Base-by-base conservation (phyloP, 2,329 filamentous ascomycete genomes). In the Pyricularia sp. region DNA sequence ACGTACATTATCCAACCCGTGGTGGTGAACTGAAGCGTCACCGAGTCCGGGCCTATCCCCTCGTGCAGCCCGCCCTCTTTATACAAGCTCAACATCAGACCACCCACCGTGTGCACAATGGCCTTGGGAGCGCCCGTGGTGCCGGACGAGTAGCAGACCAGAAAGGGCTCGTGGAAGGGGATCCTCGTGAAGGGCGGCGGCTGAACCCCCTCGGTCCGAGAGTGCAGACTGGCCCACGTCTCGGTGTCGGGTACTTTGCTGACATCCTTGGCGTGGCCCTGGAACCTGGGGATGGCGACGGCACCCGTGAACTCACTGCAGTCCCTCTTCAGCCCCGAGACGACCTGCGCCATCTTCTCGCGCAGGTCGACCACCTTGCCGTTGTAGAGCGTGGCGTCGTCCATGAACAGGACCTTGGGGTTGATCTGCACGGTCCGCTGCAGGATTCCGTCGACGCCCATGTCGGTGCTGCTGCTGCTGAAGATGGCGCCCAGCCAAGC, bases 1-100 rank as follows among this genome's bases (percentile, higher is more conserved):
- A 92, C 77, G 72, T 93, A 94, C 91, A 96, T 96, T 75, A 96
- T 94, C 91, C 91, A 96, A 0, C 89, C 88, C 0, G 88, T 91
- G 0, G 86, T 88, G 0, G 86, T 85, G 71, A 82, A 85, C 72
- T 85, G 82, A 65, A 85, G 69, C 0, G 74, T 71, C 1, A 84
- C 77, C 59, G 75, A 76, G n/a, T 75, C 71, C 0, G 76, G 69
- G 0, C 68, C 71, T 4, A 75, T 65, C 31, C 77, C 75, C 62
- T 81, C 78, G 70, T 85, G 82, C 30, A 85, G 73, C 2, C 72
- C 74, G 1, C 77, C 78, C 72, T 96, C 91, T 71, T 93, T 84
- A 67, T 69, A 71, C 16, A 71, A 70, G 67, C 74, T 81, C 28
- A 91, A 67, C 33, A 90, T 73, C 1, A 84, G 76, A 0, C 88